phyloP scores from a whole-genome alignment of 2,329 filamentous ascomycete species.

The Pseudocercospora cruenta region DNA sequence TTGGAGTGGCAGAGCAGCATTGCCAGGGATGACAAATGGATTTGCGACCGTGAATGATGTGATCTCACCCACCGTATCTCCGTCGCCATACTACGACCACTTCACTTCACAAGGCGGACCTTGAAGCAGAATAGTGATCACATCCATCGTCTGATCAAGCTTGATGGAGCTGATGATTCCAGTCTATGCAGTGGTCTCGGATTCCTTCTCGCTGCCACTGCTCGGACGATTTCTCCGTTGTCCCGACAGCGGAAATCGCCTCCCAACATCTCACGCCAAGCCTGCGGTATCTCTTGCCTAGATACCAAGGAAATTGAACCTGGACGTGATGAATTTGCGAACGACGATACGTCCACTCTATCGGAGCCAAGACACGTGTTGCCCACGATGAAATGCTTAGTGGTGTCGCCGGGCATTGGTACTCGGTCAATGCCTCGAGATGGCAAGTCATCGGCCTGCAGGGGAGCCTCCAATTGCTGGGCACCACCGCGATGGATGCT shows the following conservation, averaged over 20 bases:
- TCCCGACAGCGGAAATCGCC: not conserved
- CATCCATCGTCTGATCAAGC: too few species aligned
- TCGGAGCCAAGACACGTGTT: constrained; percentile 4
- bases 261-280: not conserved
- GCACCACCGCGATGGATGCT: not conserved
- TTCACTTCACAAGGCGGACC: too few species aligned
- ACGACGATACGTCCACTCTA: not conserved
- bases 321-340: not conserved
- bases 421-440: not conserved
- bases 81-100: not conserved
- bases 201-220: not conserved
- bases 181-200: not conserved
- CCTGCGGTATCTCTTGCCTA: not conserved
- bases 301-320: not conserved
- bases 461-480: not conserved
- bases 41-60: not conserved
- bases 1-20: not conserved
- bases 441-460: not conserved
- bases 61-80: constrained; percentile 2
- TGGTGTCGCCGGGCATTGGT: not conserved
- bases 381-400: not conserved
- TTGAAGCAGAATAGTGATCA: not conserved
- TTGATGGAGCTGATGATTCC: not conserved
- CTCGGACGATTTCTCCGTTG: not conserved
- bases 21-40: constrained; percentile 16